These are phyloP conservation scores for Aspergillus sp. DNA, from an alignment of 2,329 filamentous ascomycete genomes.

Conservation along the genomic window DNA sequence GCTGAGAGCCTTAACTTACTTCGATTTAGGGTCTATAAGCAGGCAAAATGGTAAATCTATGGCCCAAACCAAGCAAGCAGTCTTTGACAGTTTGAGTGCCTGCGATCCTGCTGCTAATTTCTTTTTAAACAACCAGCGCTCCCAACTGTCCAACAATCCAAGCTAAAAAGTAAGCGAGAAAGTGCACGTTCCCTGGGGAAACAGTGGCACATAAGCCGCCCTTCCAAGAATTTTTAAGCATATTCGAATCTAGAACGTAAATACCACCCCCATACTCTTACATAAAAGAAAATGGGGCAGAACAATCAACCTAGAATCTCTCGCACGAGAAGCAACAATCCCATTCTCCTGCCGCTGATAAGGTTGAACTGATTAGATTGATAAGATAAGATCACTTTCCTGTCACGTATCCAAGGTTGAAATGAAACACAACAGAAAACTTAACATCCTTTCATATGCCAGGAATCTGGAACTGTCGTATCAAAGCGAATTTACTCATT, in stretches of 20 bases:
- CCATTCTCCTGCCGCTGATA: background rate
- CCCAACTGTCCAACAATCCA: no score
- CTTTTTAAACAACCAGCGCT: no score
- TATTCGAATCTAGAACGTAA: background rate
- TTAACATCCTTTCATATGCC: no score
- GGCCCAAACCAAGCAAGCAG: no score
- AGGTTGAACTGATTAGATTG: slow-evolving; percentile 19
- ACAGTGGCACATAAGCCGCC: background rate
- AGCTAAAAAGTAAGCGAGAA: no score
- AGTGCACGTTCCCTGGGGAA: background rate
- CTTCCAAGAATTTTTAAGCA: background rate
- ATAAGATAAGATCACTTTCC: slow-evolving; percentile 22
- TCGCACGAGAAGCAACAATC: background rate
- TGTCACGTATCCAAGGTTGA: slow-evolving; percentile 13
- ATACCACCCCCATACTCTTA: background rate
- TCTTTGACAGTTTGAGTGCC: no score
- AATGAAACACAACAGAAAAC: background rate
- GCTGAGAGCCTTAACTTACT: background rate
- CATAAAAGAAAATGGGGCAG: background rate
- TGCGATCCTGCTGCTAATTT: no score
- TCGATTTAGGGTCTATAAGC: background rate
- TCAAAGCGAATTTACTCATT: no score
- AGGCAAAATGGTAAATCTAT: no score
- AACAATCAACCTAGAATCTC: background rate
- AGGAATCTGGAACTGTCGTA: no score